These are phyloP conservation scores for Haplographium delicatum DNA, from an alignment of 495 filamentous ascomycete species.

Conservation along the genomic window DNA sequence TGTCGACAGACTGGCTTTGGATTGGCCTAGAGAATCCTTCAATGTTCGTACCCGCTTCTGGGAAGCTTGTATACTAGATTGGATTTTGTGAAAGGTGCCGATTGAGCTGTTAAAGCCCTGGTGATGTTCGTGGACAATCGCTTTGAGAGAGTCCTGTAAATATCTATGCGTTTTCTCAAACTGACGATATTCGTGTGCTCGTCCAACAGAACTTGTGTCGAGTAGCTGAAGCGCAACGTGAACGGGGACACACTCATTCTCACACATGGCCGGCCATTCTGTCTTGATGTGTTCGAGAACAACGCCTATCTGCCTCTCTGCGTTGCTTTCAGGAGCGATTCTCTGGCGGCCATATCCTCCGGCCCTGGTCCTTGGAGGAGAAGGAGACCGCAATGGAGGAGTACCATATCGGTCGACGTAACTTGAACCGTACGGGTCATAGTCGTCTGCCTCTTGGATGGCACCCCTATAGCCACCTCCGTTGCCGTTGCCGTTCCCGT, in stretches of 20 bases:
- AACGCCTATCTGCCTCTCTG: constrained; percentile 24
- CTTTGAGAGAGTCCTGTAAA: constrained; percentile 85
- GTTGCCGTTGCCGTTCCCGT: constrained; percentile 18
- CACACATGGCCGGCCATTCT: constrained; percentile 89
- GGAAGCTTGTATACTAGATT: constrained; percentile 82
- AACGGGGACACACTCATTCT: constrained; percentile 82
- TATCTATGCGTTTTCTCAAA: constrained; percentile 77
- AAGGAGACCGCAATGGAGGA: constrained; percentile 13
- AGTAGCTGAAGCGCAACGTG: constrained; percentile 89
- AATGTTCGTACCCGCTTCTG: constrained; percentile 78
- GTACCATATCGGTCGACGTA: constrained; percentile 21
- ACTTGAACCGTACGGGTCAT: constrained; percentile 21
- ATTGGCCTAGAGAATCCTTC: constrained; percentile 74
- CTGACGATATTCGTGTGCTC: constrained; percentile 76
- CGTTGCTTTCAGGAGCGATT: constrained; percentile 18
- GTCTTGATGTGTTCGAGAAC: constrained; percentile 53
- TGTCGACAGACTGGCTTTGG: constrained; percentile 75
- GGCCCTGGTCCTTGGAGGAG: constrained; percentile 9
- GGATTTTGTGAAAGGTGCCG: constrained; percentile 97
- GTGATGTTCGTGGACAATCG: constrained; percentile 97
- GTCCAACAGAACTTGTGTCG: constrained; percentile 88
- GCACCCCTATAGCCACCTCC: constrained; percentile 14
- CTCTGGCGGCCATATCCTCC: constrained; percentile 5
- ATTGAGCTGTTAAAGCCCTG: constrained; percentile 99
- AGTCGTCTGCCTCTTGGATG: constrained; percentile 19